Evolutionary conservation across 2,329 filamentous ascomycete genomes (phyloP).

Genomic region (Nemania sp.): DNA sequence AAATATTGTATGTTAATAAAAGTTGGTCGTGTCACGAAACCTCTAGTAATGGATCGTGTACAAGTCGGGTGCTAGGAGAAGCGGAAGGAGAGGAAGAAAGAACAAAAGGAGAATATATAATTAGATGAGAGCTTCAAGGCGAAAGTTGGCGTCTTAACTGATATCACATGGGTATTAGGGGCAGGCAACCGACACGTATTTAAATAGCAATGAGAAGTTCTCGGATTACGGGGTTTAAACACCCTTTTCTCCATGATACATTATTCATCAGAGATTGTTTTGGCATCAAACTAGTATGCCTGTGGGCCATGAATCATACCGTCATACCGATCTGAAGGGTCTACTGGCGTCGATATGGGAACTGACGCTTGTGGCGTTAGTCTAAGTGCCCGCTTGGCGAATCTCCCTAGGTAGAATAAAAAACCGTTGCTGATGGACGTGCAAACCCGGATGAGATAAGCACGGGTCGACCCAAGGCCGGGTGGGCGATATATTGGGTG

Average conservation of each 20-base stretch:
- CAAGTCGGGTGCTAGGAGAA: background rate
- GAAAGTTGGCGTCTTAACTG: background rate
- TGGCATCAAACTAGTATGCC: background rate
- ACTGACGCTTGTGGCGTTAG: background rate
- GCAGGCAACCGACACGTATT: background rate
- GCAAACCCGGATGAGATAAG: background rate
- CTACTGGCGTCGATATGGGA: background rate
- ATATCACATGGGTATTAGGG: background rate
- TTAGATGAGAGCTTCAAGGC: background rate
- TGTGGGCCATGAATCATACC: conserved; percentile 13
- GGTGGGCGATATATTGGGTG: background rate
- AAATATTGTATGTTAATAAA: background rate
- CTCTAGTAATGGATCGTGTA: background rate
- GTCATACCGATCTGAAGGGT: conserved; percentile 4
- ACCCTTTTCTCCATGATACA: conserved; percentile 12
- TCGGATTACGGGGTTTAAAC: conserved; percentile 22
- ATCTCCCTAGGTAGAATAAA: background rate
- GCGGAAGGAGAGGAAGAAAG: background rate
- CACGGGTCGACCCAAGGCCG: background rate
- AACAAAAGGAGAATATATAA: background rate
- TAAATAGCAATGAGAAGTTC: background rate
- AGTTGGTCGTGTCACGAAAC: background rate
- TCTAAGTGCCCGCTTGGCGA: background rate
- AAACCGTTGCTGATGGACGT: background rate
- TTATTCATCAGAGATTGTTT: conserved; percentile 12